Evolutionary conservation across 2,329 filamentous ascomycete species (phyloP), one percentile per base, ranked within the genome.

Genomic region (Hypoxylon sp.): DNA sequence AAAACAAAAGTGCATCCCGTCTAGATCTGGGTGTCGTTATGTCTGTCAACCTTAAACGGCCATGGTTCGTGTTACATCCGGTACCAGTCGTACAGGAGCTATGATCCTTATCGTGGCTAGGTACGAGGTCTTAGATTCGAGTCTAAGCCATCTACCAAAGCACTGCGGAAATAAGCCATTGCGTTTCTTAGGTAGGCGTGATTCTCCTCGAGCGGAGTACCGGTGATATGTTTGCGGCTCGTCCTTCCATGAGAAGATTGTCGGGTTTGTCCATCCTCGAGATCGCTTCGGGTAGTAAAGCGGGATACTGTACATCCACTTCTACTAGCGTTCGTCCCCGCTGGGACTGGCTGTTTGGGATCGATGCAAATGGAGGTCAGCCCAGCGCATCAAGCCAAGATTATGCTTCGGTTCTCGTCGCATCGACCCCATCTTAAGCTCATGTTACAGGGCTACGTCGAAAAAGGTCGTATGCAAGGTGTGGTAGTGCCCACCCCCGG

Each of bases 371-470:
- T 72, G 73, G 71, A 76, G 75, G 69, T 68, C 69, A 76, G 71
- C 67, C 72, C 72, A 70, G 73, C 71, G 74, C 76, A 77, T 77
- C 75, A 74, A 73, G 76, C 75, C 76, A 79, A 77, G 76, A 68
- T 76, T 75, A 76, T 78, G 77, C 76, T 76, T 77, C 74, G 77
- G 71, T 73, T 76, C 75, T 75, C 76, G 76, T 78, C 77, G 74
- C 77, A 77, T 77, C 74, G 74, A 76, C 73, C 71, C 73, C 77
- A 76, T 78, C 74, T 73, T 76, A 66, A 74, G 71, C 72, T 75
- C 70, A 73, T 82, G 82, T 80, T 80, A 82, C 81, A 81, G 77
- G 79, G 79, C 80, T 80, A 79, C 76, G 76, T 74, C 75, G 75
- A 77, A 76, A 75, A 75, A n/a, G 75, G 75, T 79, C 17, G 73